Evolutionary conservation across 345 rosid species (phyloP), one percentile per base, ranked within the genome.

Genomic region (Linum trigynum): DNA sequence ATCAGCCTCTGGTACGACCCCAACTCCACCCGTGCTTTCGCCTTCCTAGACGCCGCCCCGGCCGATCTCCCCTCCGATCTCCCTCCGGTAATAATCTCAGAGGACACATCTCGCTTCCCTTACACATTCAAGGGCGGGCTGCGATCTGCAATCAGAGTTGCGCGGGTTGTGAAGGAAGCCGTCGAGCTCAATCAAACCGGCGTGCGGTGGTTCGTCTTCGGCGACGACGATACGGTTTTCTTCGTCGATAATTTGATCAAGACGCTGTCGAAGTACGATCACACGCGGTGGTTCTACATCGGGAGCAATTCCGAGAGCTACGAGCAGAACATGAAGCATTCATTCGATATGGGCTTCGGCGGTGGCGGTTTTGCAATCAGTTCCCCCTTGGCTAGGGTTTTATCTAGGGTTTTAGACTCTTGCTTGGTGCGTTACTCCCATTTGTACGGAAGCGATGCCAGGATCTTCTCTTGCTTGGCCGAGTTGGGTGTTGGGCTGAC

Each of bases 311-410:
- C 96, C 40, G 99, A 94, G 84, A 68, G 73, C 69, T 90, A 85
- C 59, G 89, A 75, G 71, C 99, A 90, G 86, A 90, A 90, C 36
- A 67, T 71, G 61, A 88, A 79, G 79, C 15, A 88, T 67, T 88
- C 99, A 32, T 90, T 90, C 66, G 81, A 82, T n/a, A 94, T 90
- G 97, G 99, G 89, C 36, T 94, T 87, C 63, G 97, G 98, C 7
- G 97, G 98, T 1, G 97, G 90, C 38, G 97, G 98, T 51, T 89
- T 92, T 45, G 97, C 91, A 0, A 71, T 89, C 23, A 89, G 96
- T 68, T 70, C 78, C 56, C 76, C 96, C 1, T 81, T 92, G 65
- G 95, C 78, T 6, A 78, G 71, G 71, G 91, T 75, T 63, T 63
- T 89, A 38, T 82, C 86, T 16, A 69, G 75, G 76, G 91, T 85